Evolutionary conservation across 1,284 basidiomycete genomes (phyloP).

Genomic region (Xerocomus amazonicus): DNA sequence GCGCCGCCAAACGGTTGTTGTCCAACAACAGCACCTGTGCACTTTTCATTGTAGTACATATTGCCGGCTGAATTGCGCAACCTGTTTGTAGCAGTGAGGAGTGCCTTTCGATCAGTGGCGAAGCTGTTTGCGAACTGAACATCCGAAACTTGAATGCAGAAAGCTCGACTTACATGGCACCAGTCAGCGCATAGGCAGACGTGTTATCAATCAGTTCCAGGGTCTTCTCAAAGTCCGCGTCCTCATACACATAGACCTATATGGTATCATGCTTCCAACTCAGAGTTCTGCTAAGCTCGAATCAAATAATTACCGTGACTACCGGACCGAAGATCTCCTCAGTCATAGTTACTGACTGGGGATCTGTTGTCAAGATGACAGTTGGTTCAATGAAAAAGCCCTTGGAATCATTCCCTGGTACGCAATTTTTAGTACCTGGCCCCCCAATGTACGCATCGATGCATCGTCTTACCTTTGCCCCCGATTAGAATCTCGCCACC

Average conservation of each 20-base stretch:
- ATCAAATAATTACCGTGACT: constrained; percentile 61
- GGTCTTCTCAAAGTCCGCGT: constrained; percentile 81
- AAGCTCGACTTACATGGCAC: constrained; percentile 65
- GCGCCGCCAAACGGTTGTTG: constrained; percentile 98
- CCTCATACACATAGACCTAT: constrained; percentile 82
- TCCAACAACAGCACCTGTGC: constrained; percentile 92
- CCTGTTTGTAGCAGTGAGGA: constrained; percentile 71
- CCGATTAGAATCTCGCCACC: constrained; percentile 90
- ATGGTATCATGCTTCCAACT: constrained; percentile 6
- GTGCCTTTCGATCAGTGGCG: constrained; percentile 71
- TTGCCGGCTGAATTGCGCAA: constrained; percentile 87
- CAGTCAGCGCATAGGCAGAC: constrained; percentile 88
- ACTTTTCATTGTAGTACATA: constrained; percentile 95
- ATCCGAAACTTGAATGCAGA: background rate
- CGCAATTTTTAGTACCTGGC: background rate
- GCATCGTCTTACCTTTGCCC: constrained; percentile 57
- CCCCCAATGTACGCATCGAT: background rate
- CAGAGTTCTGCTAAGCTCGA: background rate
- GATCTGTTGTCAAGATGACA: constrained; percentile 91
- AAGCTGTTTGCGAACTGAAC: constrained; percentile 52
- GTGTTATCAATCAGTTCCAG: constrained; percentile 86
- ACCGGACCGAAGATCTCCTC: constrained; percentile 99
- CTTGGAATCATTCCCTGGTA: constrained; percentile 75
- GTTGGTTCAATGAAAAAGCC: constrained; percentile 96
- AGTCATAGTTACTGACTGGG: constrained; percentile 85